A percentile compares a stretch with the other conserved stretches of the same genome.
Evolutionary conservation across 2,329 filamentous ascomycete species (phyloP).

Genomic region (Penicillium sp.): DNA sequence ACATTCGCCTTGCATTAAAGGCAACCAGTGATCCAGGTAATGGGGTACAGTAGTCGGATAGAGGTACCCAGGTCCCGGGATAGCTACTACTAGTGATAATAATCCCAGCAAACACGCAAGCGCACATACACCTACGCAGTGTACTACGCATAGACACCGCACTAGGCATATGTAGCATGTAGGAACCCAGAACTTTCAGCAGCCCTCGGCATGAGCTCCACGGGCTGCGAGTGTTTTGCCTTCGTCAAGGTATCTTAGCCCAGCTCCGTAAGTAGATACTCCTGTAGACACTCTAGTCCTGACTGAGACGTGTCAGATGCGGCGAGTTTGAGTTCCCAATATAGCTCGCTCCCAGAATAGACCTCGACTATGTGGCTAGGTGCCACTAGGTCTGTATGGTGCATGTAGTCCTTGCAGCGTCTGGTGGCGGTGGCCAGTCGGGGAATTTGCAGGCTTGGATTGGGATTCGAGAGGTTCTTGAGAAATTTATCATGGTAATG

Average conservation of each 20-base stretch:
- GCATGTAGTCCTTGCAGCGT: conserved; percentile 25
- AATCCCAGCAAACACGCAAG: background rate
- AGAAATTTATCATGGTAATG: background rate
- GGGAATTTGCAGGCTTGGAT: conserved; percentile 14
- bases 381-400: conserved; percentile 21
- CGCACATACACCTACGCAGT: background rate
- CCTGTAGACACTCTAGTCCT: background rate
- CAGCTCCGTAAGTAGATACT: background rate
- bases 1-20: conserved; percentile 27
- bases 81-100: background rate
- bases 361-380: conserved; percentile 7
- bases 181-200: conserved; percentile 10
- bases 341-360: conserved; percentile 11
- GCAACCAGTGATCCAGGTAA: conserved; percentile 23
- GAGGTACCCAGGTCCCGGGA: background rate
- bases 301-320: conserved; percentile 27
- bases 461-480: background rate
- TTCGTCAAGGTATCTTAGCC: background rate
- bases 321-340: conserved; percentile 26
- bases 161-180: conserved; percentile 6
- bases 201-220: conserved; percentile 18
- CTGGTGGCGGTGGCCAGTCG: conserved; percentile 17
- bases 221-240: conserved; percentile 14
- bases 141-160: conserved; percentile 3
- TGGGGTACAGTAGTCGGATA: conserved; percentile 5